A percentile compares a stretch with the other conserved stretches of the same genome.
Conservation (phyloP, 2,329 filamentous ascomycete species). For the Xylaria polymorpha region DNA sequence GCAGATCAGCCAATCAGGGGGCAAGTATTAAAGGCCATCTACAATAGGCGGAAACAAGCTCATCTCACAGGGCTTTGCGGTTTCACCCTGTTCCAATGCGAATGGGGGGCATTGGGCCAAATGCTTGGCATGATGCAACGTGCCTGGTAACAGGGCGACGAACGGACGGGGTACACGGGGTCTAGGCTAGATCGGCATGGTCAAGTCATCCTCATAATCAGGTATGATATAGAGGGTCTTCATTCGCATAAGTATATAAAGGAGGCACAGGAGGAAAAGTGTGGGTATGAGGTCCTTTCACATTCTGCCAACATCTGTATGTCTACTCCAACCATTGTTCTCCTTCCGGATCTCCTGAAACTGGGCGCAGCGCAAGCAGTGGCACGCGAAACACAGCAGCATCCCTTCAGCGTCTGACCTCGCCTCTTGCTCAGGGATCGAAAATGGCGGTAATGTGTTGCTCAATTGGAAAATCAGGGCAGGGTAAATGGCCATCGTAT, state of each 20-base stretch:
- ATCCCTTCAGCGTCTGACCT: not conserved
- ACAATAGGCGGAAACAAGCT: constrained; percentile 26
- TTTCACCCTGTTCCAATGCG: constrained; percentile 29
- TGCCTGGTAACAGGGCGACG: not conserved
- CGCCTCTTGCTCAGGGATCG: not conserved
- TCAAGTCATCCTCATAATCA: not conserved
- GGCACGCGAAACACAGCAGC: constrained; percentile 5
- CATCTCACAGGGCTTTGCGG: constrained; percentile 23
- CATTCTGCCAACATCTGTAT: not conserved
- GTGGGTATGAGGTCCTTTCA: not conserved
- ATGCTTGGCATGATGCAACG: constrained; percentile 19
- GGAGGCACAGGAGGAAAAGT: not conserved
- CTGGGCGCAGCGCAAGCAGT: not conserved
- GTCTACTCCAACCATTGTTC: not conserved
- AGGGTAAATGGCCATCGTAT: not conserved
- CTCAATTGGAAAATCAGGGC: not conserved
- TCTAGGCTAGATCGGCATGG: not conserved
- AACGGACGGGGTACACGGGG: not conserved
- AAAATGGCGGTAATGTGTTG: not conserved
- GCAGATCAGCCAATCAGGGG: not conserved
- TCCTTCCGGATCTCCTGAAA: not conserved
- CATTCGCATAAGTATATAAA: too few relatives aligned
- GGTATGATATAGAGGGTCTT: not conserved
- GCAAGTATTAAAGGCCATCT: not conserved
- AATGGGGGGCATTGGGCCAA: not conserved